These are phyloP conservation scores for Penicillium paxilli DNA, from an alignment of 495 filamentous ascomycete genomes.

Conservation along the genomic window DNA sequence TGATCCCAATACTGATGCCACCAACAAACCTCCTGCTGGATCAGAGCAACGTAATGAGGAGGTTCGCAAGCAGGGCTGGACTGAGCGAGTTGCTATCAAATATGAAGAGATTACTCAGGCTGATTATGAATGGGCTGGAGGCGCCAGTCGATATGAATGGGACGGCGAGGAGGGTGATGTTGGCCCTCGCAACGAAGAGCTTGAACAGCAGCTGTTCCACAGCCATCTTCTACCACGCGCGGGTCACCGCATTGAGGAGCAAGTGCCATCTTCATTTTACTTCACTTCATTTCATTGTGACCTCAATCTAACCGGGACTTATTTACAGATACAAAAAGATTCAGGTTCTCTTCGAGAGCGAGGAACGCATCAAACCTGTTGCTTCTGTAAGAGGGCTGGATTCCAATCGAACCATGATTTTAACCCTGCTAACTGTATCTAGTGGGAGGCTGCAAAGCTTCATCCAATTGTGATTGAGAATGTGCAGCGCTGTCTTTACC, in stretches of 20 bases:
- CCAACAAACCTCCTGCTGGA: constrained; percentile 8
- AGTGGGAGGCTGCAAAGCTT: constrained; percentile 76
- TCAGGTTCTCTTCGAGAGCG: constrained; percentile 33
- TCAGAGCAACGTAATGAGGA: constrained; percentile 26
- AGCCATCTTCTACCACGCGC: constrained; percentile 42
- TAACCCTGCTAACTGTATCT: constrained; percentile 26
- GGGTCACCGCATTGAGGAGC: constrained; percentile 44
- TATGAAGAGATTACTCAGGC: constrained; percentile 38
- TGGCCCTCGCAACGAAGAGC: constrained; percentile 62
- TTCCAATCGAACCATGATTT: constrained; percentile 38
- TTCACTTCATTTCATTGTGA: neutral
- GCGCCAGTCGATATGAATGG: constrained; percentile 76
- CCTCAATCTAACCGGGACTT: neutral
- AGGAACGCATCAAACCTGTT: constrained; percentile 27
- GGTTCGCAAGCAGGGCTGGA: constrained; percentile 54
- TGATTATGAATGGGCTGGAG: constrained; percentile 50
- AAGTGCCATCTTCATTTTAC: constrained; percentile 21
- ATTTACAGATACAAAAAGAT: constrained; percentile 30
- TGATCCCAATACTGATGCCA: constrained; percentile 3
- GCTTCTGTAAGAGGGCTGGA: constrained; percentile 36
- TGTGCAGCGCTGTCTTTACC: constrained; percentile 64
- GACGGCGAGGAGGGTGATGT: constrained; percentile 82
- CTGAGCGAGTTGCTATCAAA: constrained; percentile 47
- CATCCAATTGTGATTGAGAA: constrained; percentile 84
- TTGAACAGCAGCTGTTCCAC: constrained; percentile 76